Conservation (phyloP, 2,329 filamentous ascomycete genomes). For the Ilyonectria destructans region DNA sequence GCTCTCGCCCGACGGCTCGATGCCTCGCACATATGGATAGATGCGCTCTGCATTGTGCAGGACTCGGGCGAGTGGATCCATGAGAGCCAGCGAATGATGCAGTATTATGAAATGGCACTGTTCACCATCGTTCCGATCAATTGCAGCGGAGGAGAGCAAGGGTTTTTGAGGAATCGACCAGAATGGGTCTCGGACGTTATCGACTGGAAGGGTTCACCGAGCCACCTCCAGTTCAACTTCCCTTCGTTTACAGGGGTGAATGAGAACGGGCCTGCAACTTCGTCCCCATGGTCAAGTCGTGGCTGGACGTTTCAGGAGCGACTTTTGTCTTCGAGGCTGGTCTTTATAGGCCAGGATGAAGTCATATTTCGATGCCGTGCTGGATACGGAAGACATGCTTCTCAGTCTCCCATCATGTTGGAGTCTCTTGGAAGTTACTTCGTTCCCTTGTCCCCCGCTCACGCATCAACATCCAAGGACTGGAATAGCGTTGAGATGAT, state of each 20-base stretch:
- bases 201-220: not conserved
- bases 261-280: not conserved
- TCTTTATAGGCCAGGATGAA: conserved; percentile 3
- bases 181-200: conserved; percentile 1
- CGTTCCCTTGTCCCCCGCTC: not conserved
- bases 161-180: not conserved
- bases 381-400: not conserved
- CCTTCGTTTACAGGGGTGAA: not conserved
- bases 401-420: not conserved
- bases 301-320: conserved; percentile 17
- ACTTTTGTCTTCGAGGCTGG: conserved; percentile 6
- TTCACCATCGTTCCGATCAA: conserved; percentile 20
- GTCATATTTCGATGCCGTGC: conserved; percentile 6
- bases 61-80: conserved; percentile 22
- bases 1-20: not conserved
- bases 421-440: not conserved
- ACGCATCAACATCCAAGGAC: not conserved
- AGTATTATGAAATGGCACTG: conserved; percentile 25
- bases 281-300: not conserved
- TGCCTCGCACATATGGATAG: conserved; percentile 17
- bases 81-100: conserved; percentile 29
- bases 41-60: conserved; percentile 18
- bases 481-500: conserved; percentile 18
- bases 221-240: conserved; percentile 9
- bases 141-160: conserved; percentile 7